A percentile compares a stretch with the other conserved stretches of the same genome.
phyloP scores from a whole-genome alignment of 2,329 filamentous ascomycete species.

The Trichoderma pleuroti region DNA sequence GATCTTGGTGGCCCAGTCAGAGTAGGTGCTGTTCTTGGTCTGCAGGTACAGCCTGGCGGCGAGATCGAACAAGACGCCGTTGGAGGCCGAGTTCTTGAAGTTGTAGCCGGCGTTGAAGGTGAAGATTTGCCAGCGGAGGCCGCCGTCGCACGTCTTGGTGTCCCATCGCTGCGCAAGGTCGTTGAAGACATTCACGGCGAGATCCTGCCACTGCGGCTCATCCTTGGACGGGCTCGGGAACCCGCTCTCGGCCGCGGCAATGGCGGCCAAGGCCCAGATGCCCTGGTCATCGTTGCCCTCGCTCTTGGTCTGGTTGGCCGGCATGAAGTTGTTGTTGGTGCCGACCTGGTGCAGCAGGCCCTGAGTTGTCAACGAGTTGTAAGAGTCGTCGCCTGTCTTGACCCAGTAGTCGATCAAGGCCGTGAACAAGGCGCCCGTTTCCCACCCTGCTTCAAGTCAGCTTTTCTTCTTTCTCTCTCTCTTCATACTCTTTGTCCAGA shows the following conservation, averaged over 20 bases:
- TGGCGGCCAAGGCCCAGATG: slow-evolving; percentile 72
- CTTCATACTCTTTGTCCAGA: neutral
- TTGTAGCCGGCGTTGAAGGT: slow-evolving; percentile 63
- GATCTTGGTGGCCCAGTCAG: slow-evolving; percentile 56
- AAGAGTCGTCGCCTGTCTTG: slow-evolving; percentile 57
- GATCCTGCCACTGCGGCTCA: slow-evolving; percentile 63
- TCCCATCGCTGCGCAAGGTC: slow-evolving; percentile 1
- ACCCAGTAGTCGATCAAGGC: slow-evolving; percentile 64
- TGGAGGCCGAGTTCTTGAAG: slow-evolving; percentile 53
- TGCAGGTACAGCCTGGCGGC: slow-evolving; percentile 67
- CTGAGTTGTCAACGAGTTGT: slow-evolving; percentile 53
- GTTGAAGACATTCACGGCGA: slow-evolving; percentile 66
- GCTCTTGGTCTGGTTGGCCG: slow-evolving; percentile 50
- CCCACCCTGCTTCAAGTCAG: slow-evolving; percentile 11
- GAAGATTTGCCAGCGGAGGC: slow-evolving; percentile 76
- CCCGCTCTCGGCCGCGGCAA: slow-evolving; percentile 67
- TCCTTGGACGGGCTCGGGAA: slow-evolving; percentile 60
- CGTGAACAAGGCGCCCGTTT: slow-evolving; percentile 6
- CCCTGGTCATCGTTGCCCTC: slow-evolving; percentile 66
- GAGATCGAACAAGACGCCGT: slow-evolving; percentile 60
- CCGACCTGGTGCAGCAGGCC: slow-evolving; percentile 55
- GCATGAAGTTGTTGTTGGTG: slow-evolving; percentile 55
- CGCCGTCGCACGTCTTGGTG: slow-evolving; percentile 61
- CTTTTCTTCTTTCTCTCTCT: neutral
- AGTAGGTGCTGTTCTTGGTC: slow-evolving; percentile 62